Evolutionary conservation across 1,284 basidiomycete species (phyloP).

Genomic region (Rhodotorula sp.): DNA sequence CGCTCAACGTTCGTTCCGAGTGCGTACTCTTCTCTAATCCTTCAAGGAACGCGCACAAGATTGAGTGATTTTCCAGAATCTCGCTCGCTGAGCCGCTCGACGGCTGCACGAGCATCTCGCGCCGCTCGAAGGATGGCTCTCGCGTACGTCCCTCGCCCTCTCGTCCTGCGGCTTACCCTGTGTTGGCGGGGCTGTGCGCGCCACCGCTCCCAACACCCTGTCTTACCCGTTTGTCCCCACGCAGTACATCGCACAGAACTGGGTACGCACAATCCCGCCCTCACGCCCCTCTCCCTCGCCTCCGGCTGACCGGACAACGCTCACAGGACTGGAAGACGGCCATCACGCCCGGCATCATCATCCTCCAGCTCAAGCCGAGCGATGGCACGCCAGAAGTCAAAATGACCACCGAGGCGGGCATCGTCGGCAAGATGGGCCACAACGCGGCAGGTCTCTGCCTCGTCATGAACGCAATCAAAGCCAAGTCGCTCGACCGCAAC

Average conservation of each 20-base stretch:
- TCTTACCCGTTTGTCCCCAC: not conserved
- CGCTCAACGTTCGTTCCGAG: constrained; percentile 53
- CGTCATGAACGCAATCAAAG: constrained; percentile 53
- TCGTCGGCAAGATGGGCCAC: constrained; percentile 55
- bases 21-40: not conserved
- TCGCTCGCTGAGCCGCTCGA: constrained; percentile 53
- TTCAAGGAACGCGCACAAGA: too few relatives aligned
- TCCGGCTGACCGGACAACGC: too few relatives aligned
- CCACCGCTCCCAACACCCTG: not conserved
- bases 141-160: constrained; percentile 21
- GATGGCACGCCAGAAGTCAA: constrained; percentile 51
- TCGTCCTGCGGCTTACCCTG: too few relatives aligned
- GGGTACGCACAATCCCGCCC: constrained; percentile 12
- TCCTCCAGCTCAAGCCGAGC: constrained; percentile 47
- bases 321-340: constrained; percentile 51
- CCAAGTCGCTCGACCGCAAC: constrained; percentile 31
- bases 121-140: constrained; percentile 45
- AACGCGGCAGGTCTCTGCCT: constrained; percentile 52
- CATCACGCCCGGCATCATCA: constrained; percentile 51
- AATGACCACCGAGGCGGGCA: constrained; percentile 55
- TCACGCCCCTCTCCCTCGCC: too few relatives aligned
- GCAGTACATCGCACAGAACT: constrained; percentile 52
- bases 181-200: too few relatives aligned
- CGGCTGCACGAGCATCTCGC: constrained; percentile 53
- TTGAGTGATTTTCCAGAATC: constrained; percentile 36